Evolutionary conservation across 768 basidiomycete species (phyloP), one percentile per base, ranked within the genome.

Genomic region (Lactarius hengduanensis): DNA sequence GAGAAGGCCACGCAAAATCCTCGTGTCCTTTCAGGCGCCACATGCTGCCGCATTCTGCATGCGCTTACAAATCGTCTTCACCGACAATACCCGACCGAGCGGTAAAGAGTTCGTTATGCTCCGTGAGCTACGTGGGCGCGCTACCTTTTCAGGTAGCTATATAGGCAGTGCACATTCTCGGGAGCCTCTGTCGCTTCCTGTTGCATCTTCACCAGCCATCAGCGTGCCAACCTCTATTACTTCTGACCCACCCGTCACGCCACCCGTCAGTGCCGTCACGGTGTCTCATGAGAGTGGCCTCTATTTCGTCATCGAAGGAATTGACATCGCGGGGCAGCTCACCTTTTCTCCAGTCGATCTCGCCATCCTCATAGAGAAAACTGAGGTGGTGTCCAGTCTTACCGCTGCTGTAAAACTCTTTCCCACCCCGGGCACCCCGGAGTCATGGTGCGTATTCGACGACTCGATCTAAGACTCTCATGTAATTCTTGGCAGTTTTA

Each of bases 231-330:
- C 32, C 32, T 8, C 32, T 34, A 34, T 34, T 9, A 34, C 8
- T 34, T 34, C 32, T 9, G 32, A 34, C 32, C 32, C 32, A 34
- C 32, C 28, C 28, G 28, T 28, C 28, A 28, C 28, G 28, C 28
- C 5, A 30, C 30, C 30, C 30, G 30, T 30, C 30, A 30, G 30
- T 30, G 30, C 32, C 32, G 9, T 34, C 32, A 34, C 32, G 32
- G 62, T 67, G 11, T 59, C 66, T 16, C 5, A 45, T 32, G 62
- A 63, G 55, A 26, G 28, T 56, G 66, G 66, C 45, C 50, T 67
- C 34, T 34, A 63, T 45, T 63, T 67, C 32, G 18, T 36, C 22
- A 36, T 38, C 11, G 53, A 45, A n/a, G 66, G 66, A 43, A 56
- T 22, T 2, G 41, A 50, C 38, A 30, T 5, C 6, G 13, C 57